These are phyloP conservation scores for Lyophyllum shimeji DNA, from an alignment of 768 basidiomycete species.

Conservation along the genomic window DNA sequence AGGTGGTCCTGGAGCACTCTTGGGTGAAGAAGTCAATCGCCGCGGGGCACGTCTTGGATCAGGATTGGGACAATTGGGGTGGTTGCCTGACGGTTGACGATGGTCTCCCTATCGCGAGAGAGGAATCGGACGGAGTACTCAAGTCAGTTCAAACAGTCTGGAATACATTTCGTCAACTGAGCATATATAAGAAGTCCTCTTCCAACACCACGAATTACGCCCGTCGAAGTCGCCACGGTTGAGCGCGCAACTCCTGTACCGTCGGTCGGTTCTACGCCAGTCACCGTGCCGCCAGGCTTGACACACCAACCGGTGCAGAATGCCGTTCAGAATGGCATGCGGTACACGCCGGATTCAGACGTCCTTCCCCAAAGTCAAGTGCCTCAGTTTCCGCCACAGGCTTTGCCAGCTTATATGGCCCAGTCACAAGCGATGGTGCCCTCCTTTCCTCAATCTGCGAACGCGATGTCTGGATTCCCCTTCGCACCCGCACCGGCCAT, in stretches of 20 bases:
- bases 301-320: background rate
- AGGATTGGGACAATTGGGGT: constrained; percentile 50
- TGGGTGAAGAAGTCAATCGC: constrained; percentile 54
- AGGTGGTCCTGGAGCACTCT: constrained; percentile 49
- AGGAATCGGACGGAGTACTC: constrained; percentile 34
- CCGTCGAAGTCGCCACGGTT: constrained; percentile 29
- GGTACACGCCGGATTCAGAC: background rate
- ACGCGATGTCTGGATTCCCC: background rate
- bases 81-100: constrained; percentile 40
- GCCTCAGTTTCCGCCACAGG: background rate
- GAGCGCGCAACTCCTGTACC: background rate
- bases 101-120: constrained; percentile 37
- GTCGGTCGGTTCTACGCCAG: background rate
- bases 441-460: background rate
- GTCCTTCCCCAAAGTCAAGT: background rate
- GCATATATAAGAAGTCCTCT: constrained; percentile 51
- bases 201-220: constrained; percentile 62
- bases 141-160: constrained; percentile 41
- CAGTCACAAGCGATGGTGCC: background rate
- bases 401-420: background rate
- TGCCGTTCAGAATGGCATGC: background rate
- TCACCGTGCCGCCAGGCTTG: background rate
- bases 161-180: constrained; percentile 3
- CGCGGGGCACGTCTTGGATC: constrained; percentile 42
- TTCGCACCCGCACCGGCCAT: background rate